These are phyloP conservation scores for Spizellomyces sp. DNA, from an alignment of 192 early-diverging fungal genomes.

Conservation along the genomic window DNA sequence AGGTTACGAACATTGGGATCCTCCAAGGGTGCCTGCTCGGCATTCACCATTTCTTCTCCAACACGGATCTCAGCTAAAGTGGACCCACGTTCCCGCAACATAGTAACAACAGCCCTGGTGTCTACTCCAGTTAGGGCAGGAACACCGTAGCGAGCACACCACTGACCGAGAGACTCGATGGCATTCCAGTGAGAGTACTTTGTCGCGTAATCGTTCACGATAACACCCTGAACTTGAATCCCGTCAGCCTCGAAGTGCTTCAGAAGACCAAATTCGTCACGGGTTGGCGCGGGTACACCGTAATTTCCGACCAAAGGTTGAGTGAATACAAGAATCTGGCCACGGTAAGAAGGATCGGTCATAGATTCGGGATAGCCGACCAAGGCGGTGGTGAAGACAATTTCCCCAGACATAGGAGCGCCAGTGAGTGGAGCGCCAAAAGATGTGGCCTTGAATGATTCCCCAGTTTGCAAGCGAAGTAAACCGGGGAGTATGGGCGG, in stretches of 20 bases:
- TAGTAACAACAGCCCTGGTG: constrained; percentile 85
- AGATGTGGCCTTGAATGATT: constrained; percentile 80
- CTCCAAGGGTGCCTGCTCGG: constrained; percentile 46
- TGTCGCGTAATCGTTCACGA: constrained; percentile 90
- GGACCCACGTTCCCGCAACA: constrained; percentile 83
- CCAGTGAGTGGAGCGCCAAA: constrained; percentile 73
- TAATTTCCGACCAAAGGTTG: constrained; percentile 97
- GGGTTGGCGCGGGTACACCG: constrained; percentile 76
- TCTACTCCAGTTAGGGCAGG: constrained; percentile 91
- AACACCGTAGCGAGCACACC: constrained; percentile 82
- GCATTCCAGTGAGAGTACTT: constrained; percentile 95
- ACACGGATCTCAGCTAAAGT: constrained; percentile 79
- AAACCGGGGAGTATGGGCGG: constrained; percentile 59
- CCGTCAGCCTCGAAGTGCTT: constrained; percentile 77
- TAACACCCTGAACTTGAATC: constrained; percentile 85
- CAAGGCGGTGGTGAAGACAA: constrained; percentile 83
- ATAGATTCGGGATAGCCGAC: constrained; percentile 97
- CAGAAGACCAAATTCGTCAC: constrained; percentile 80
- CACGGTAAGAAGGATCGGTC: constrained; percentile 96
- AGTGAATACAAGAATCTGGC: constrained; percentile 96
- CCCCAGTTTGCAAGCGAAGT: constrained; percentile 78
- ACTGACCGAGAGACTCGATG: constrained; percentile 83
- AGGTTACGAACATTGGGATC: constrained; percentile 80
- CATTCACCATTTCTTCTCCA: constrained; percentile 55
- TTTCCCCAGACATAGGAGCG: constrained; percentile 76